Base-by-base conservation (phyloP, 345 rosid genomes). In the Ceriops decandra region DNA sequence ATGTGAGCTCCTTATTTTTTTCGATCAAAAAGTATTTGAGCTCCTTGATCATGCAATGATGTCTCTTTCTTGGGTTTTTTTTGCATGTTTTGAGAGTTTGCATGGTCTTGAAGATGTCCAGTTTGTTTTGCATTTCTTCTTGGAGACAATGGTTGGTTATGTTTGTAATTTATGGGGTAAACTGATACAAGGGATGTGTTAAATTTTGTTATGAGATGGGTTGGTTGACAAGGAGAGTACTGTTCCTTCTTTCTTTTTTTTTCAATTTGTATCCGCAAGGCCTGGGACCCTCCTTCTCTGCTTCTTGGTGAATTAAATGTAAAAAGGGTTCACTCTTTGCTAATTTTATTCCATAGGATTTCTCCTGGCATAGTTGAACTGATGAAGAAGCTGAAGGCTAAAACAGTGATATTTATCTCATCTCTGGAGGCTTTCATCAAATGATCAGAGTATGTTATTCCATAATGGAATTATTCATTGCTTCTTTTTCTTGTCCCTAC, bases 341-440 rank as follows among this genome's bases (percentile, higher is more conserved):
- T 33, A 42, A 42, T 1, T 42, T 31, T 4, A 31, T 72, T 49
- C 20, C 24, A n/a, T 63, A 93, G 97, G 83, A 74, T 91, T 54
- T 93, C 98, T 66, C 88, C 89, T 60, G 96, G 98, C 75, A 88
- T 89, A 60, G 87, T 79, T 46, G 92, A 89, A 76, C 69, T 93
- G 75, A 85, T 89, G 75, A 77, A 77, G 85, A 89, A 82, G 83
- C 86, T 93, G 75, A 86, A 81, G 89, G 87, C 87, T 64, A 78
- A 76, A 83, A 86, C 35, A 79, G 68, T 1, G 68, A 80, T 80
- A 95, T 90, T 65, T 91, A 84, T 81, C 82, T 95, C 82, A 80
- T 95, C 70, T 95, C 97, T 8, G 97, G 99, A 75, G 99, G 97
- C 62, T 95, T 95, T 77, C 88, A 92, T 47, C 96, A 91, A 72